Base-by-base conservation (phyloP, 805 yeast species). In the Barnettozyma botsteinii region DNA sequence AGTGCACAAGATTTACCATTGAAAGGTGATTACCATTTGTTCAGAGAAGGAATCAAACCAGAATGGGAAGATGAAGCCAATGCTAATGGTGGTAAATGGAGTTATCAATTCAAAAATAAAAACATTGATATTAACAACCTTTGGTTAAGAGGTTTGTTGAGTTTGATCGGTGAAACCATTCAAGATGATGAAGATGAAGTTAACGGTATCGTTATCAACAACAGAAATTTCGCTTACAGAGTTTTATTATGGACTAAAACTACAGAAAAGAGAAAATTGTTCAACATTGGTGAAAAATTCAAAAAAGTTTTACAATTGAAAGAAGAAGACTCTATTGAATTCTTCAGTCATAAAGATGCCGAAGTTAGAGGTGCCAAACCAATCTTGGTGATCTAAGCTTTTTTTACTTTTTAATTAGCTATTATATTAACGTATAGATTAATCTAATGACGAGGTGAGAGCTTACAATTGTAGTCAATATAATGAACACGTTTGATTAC, bases 61-160 rank as follows among this genome's bases (percentile, higher is more conserved):
- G 98, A 93, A 73, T 93, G 98, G 98, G 98, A 93, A 73, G 98
- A 93, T 65, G 72, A 69, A 40, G 76, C 78, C 50, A 93, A 93
- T 66, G 65, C 85, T 45, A 73, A 80, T 53, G 98, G 98, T 60
- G 98, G 98, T 59, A 87, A 85, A 69, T 93, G 96, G 96, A 73
- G 85, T 31, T 85, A 76, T 67, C 80, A 75, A 65, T 79, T 83
- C 66, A 81, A 72, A 62, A 73, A 76, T 47, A 82, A 74, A 49
- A 63, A 66, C 47, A 65, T 69, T 33, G 79, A 78, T 46, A 80
- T 87, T 61, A 91, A 89, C 63, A 95, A 88, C 52, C 72, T 86
- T 59, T 93, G 98, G 98, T 79, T 87, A 59, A 73, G 94, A 65
- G 79, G 89, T 38, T 72, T 93, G 58, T 75, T 93, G 53, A 81